phyloP scores from a whole-genome alignment of 768 basidiomycete species.

The Paxillus rubicundulus region DNA sequence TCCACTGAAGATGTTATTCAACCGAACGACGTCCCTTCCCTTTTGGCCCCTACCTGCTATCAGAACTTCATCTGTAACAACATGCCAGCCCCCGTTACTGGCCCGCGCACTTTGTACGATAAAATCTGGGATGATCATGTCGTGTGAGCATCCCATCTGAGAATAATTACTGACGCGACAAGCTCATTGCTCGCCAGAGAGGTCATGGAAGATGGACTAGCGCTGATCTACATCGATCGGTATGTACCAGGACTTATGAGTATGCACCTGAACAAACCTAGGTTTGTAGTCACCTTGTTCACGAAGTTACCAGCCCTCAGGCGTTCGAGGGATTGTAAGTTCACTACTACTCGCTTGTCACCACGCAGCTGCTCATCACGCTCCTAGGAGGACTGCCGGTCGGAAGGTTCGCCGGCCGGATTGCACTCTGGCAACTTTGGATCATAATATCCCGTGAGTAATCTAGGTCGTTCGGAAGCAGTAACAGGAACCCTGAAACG shows the following conservation, averaged over 20 bases:
- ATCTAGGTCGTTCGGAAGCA: neutral
- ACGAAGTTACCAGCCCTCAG: slow-evolving; percentile 93
- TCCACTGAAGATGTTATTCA: neutral
- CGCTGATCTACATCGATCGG: slow-evolving; percentile 84
- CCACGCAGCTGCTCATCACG: slow-evolving; percentile 10
- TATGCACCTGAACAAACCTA: neutral
- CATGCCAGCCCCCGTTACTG: slow-evolving; percentile 55
- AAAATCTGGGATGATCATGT: slow-evolving; percentile 99
- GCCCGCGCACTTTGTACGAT: slow-evolving; percentile 91
- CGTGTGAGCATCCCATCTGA: slow-evolving; percentile 51
- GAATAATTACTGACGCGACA: slow-evolving; percentile 6
- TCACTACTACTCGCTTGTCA: neutral
- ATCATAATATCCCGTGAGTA: slow-evolving; percentile 84
- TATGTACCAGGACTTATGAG: slow-evolving; percentile 26
- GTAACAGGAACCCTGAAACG: neutral
- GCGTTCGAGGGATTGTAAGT: slow-evolving; percentile 84
- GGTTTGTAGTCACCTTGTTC: slow-evolving; percentile 55
- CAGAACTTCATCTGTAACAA: neutral
- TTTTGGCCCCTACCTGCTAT: neutral
- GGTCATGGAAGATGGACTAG: slow-evolving; percentile 69
- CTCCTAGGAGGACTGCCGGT: slow-evolving; percentile 61
- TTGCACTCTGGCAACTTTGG: slow-evolving; percentile 86
- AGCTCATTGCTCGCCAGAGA: slow-evolving; percentile 44
- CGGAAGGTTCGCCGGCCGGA: slow-evolving; percentile 81
- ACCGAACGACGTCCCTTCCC: neutral